phyloP scores from a whole-genome alignment of 495 filamentous ascomycete species.

The Aspergillus mulundensis region DNA sequence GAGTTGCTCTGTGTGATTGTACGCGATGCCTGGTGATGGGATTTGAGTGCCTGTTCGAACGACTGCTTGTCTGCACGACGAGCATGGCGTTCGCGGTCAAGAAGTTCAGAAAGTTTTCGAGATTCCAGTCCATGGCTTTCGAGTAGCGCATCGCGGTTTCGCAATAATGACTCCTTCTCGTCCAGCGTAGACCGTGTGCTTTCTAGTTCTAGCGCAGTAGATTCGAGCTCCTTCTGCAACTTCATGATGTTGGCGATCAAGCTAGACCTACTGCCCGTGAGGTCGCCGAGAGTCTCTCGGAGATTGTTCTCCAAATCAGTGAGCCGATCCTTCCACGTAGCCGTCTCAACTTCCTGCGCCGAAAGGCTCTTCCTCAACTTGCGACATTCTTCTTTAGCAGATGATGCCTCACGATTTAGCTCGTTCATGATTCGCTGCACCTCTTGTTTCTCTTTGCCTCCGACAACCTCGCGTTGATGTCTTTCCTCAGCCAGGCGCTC shows the following conservation, averaged over 20 bases:
- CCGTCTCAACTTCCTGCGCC: slow-evolving; percentile 79
- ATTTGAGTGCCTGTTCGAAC: slow-evolving; percentile 81
- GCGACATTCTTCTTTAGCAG: slow-evolving; percentile 82
- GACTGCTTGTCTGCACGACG: slow-evolving; percentile 80
- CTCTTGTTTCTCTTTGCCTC: slow-evolving; percentile 84
- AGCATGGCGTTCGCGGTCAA: slow-evolving; percentile 85
- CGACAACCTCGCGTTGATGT: slow-evolving; percentile 80
- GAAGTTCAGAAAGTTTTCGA: slow-evolving; percentile 75
- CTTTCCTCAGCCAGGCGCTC: slow-evolving; percentile 71
- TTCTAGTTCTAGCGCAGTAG: slow-evolving; percentile 76
- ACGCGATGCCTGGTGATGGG: slow-evolving; percentile 75
- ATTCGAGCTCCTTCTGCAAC: slow-evolving; percentile 82
- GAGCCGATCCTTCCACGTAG: slow-evolving; percentile 82
- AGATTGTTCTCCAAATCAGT: slow-evolving; percentile 86
- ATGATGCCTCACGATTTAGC: slow-evolving; percentile 73
- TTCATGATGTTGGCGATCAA: slow-evolving; percentile 84
- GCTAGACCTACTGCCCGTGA: slow-evolving; percentile 80
- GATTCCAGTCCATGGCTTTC: slow-evolving; percentile 85
- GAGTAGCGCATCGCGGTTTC: slow-evolving; percentile 85
- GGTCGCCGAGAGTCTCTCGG: slow-evolving; percentile 75
- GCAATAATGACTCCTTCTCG: slow-evolving; percentile 85
- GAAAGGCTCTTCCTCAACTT: slow-evolving; percentile 76
- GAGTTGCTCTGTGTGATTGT: slow-evolving; percentile 80
- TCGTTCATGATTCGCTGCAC: slow-evolving; percentile 76
- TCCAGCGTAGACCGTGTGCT: slow-evolving; percentile 65